A percentile compares a stretch with the other conserved stretches of the same genome.
Evolutionary conservation across 352 stramenopile species (phyloP).

Genomic region (Phytophthora rubi): DNA sequence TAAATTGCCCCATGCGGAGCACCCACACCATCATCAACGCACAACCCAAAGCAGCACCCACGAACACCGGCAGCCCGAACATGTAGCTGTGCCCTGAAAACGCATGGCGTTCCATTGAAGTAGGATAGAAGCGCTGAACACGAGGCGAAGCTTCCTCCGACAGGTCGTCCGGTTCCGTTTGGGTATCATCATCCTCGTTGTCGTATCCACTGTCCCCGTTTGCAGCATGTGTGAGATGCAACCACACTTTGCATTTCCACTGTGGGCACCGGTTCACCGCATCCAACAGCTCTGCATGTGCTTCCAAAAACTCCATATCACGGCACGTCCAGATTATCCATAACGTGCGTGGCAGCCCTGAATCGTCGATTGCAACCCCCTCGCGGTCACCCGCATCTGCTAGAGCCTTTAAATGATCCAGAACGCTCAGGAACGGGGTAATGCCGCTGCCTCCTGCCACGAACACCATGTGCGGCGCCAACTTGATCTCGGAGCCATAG

Average conservation of each 20-base stretch:
- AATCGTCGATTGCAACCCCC: slow-evolving; percentile 20
- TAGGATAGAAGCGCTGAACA: slow-evolving; percentile 47
- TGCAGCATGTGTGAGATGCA: slow-evolving; percentile 48
- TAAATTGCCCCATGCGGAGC: slow-evolving; percentile 29
- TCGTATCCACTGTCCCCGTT: slow-evolving; percentile 19
- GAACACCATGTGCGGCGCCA: slow-evolving; percentile 68
- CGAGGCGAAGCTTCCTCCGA: slow-evolving; percentile 39
- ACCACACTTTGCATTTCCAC: slow-evolving; percentile 60
- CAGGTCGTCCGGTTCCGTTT: slow-evolving; percentile 42
- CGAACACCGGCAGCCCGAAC: slow-evolving; percentile 42
- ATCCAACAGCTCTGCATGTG: slow-evolving; percentile 51
- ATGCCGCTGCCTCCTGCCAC: slow-evolving; percentile 75
- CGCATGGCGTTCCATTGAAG: slow-evolving; percentile 31
- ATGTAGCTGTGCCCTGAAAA: slow-evolving; percentile 47
- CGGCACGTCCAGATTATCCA: slow-evolving; percentile 67
- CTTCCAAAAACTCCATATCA: slow-evolving; percentile 51
- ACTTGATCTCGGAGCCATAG: slow-evolving; percentile 63
- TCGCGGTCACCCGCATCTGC: slow-evolving; percentile 27
- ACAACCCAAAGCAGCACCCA: slow-evolving; percentile 38
- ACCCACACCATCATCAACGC: slow-evolving; percentile 42
- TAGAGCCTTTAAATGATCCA: slow-evolving; percentile 61
- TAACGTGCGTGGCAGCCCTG: slow-evolving; percentile 45
- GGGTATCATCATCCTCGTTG: slow-evolving; percentile 35
- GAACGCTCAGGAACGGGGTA: slow-evolving; percentile 71
- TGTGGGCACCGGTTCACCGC: slow-evolving; percentile 43